phyloP scores from a whole-genome alignment of 257 asterid genomes.

The Nyctanthes arbortristis region DNA sequence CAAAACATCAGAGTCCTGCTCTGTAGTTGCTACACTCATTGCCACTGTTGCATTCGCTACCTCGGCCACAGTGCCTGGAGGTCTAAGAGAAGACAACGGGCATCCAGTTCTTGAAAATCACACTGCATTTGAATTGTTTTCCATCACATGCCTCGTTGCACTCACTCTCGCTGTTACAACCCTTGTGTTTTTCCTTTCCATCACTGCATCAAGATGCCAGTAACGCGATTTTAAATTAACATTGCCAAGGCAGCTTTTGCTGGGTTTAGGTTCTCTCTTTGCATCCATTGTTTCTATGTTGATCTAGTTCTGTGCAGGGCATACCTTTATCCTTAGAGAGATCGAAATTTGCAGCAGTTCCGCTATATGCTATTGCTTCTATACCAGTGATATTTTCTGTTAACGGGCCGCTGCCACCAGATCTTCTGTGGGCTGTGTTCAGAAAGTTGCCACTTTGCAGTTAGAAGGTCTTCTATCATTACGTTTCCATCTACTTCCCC shows the following conservation, averaged over 20 bases:
- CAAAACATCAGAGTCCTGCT: constrained; percentile 71
- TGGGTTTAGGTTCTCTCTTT: constrained; percentile 49
- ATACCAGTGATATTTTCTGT: constrained; percentile 39
- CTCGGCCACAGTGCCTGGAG: constrained; percentile 61
- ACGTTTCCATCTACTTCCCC: background rate
- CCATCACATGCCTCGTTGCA: constrained; percentile 36
- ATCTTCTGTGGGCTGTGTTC: constrained; percentile 47
- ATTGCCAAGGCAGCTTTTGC: constrained; percentile 51
- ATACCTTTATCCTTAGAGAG: constrained; percentile 37
- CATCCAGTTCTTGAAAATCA: constrained; percentile 32
- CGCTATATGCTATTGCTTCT: constrained; percentile 35
- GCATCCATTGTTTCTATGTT: constrained; percentile 57
- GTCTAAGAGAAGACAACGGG: constrained; percentile 37
- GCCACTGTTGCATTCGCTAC: constrained; percentile 69
- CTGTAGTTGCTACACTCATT: constrained; percentile 58
- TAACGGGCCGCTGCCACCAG: constrained; percentile 50
- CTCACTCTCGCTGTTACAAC: constrained; percentile 65
- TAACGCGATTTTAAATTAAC: constrained; percentile 41
- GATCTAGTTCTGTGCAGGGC: constrained; percentile 25
- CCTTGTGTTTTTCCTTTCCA: constrained; percentile 57
- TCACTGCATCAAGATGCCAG: constrained; percentile 57
- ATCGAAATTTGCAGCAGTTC: constrained; percentile 32
- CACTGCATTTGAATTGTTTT: constrained; percentile 26
- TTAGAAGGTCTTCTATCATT: constrained; percentile 33
- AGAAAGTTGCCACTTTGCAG: constrained; percentile 44